phyloP scores from a whole-genome alignment of 2,329 filamentous ascomycete genomes.

The Pseudophaeomoniella oleicola region DNA sequence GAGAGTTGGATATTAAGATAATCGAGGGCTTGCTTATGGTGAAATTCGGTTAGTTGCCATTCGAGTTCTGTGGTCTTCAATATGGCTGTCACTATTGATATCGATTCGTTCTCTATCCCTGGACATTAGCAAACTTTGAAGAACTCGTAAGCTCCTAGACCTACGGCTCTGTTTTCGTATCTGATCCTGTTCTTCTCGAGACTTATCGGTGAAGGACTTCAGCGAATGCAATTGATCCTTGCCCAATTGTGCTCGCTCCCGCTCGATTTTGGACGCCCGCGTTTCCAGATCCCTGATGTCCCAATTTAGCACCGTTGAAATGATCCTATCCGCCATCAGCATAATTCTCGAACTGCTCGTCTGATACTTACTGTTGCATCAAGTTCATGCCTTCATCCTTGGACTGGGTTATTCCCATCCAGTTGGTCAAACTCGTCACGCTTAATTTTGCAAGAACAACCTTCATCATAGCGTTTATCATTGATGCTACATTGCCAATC shows the following conservation, averaged over 20 bases:
- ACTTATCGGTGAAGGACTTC: slow-evolving; percentile 39
- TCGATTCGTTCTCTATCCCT: slow-evolving; percentile 20
- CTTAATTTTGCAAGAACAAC: slow-evolving; percentile 66
- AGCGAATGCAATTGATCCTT: slow-evolving; percentile 50
- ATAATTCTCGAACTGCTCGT: background rate
- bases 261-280: slow-evolving; percentile 49
- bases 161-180: slow-evolving; percentile 41
- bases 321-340: slow-evolving; percentile 37
- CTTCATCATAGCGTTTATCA: slow-evolving; percentile 62
- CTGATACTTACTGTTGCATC: slow-evolving; percentile 40
- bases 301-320: slow-evolving; percentile 58
- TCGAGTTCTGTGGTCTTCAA: slow-evolving; percentile 32
- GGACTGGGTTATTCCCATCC: slow-evolving; percentile 57
- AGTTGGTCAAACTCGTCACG: slow-evolving; percentile 60
- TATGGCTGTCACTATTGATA: slow-evolving; percentile 55
- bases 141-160: slow-evolving; percentile 11
- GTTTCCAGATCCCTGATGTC: slow-evolving; percentile 58
- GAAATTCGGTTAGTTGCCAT: slow-evolving; percentile 37
- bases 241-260: slow-evolving; percentile 40
- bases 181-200: slow-evolving; percentile 43
- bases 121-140: background rate
- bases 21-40: slow-evolving; percentile 51
- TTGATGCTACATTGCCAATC: slow-evolving; percentile 65
- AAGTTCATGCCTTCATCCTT: slow-evolving; percentile 70
- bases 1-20: slow-evolving; percentile 59